Evolutionary conservation across 768 basidiomycete genomes (phyloP).

Genomic region (Lentinus tigrinus): DNA sequence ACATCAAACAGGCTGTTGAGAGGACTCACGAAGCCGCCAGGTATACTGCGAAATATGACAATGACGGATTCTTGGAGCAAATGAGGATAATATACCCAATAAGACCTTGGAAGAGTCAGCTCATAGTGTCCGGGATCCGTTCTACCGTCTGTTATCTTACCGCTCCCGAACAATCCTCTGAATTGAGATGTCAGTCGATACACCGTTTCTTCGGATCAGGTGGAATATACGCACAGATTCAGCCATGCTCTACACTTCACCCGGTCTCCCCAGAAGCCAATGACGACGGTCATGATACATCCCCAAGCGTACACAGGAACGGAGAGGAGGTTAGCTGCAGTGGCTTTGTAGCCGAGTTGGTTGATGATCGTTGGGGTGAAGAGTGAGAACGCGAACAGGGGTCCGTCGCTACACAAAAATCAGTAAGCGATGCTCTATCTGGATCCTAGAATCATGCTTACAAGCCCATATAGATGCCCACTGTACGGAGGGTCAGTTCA

Average conservation of each 20-base stretch:
- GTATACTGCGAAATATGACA: slow-evolving; percentile 74
- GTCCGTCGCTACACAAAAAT: slow-evolving; percentile 42
- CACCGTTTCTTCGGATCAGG: background rate
- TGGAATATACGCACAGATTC: slow-evolving; percentile 49
- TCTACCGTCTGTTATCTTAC: slow-evolving; percentile 20
- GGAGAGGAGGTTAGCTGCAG: slow-evolving; percentile 68
- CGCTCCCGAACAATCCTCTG: slow-evolving; percentile 32
- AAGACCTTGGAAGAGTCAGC: slow-evolving; percentile 32
- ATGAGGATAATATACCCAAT: slow-evolving; percentile 69
- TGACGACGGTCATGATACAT: slow-evolving; percentile 59
- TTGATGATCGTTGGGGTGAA: slow-evolving; percentile 46
- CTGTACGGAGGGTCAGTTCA: slow-evolving; percentile 29
- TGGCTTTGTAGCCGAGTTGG: slow-evolving; percentile 66
- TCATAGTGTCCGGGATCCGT: background rate
- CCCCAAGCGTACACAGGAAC: slow-evolving; percentile 79
- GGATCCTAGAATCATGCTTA: slow-evolving; percentile 30
- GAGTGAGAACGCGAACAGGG: slow-evolving; percentile 52
- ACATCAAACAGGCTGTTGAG: background rate
- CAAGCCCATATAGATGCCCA: slow-evolving; percentile 74
- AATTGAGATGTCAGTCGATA: background rate
- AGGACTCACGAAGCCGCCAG: slow-evolving; percentile 63
- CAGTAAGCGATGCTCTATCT: background rate
- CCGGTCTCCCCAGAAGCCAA: slow-evolving; percentile 65
- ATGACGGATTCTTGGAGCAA: slow-evolving; percentile 51
- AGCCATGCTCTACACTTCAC: slow-evolving; percentile 55